Base-by-base conservation (phyloP, 2,329 filamentous ascomycete genomes). In the Fusarium buharicum region DNA sequence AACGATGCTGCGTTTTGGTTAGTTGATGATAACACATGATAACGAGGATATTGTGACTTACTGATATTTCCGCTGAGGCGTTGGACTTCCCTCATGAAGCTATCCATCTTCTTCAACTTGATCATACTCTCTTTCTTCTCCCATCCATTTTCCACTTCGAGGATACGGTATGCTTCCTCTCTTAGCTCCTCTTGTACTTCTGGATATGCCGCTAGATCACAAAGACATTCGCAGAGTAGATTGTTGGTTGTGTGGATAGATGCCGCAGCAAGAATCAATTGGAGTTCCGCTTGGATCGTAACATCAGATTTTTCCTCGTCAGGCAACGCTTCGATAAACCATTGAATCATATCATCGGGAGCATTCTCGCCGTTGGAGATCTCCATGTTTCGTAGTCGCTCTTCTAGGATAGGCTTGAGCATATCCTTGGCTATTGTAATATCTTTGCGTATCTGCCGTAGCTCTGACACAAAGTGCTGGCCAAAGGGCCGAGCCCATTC, bases 171-270 rank as follows among this genome's bases (percentile, higher is more conserved):
- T 1, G 81, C 82, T 66, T 86, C 84, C 20, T 80, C 74, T 3
- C 82, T 75, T 50, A 86, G 69, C 50, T 79, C 77, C 16, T 79
- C 74, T 46, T 84, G 78, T 6, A 79, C 75, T 16, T 84, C 80
- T 0, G 78, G 79, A 30, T 81, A 71, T 4, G 78, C 76, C 4
- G 78, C 78, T 13, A 86, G 72, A 56, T 85, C 82, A 50, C 79
- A 82, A 48, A 86, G 73, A 52, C 80, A 78, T 60, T 84, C 81
- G 20, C 78, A 80, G 4, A 82, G 64, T 4, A 79, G 65, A 16
- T 77, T 76, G 55, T 78, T 79, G 0, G 79, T 81, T 2, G 78
- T 79, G 54, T 82, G 79, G 16, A 82, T 80, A 6, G 78, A 76
- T 2, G 79, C 78, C 6, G 79, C 76, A 16, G 77, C 75, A 10